A percentile compares a stretch with the other conserved stretches of the same genome.
phyloP scores from a whole-genome alignment of 2,329 filamentous ascomycete species.

The Exophiala spinifera region DNA sequence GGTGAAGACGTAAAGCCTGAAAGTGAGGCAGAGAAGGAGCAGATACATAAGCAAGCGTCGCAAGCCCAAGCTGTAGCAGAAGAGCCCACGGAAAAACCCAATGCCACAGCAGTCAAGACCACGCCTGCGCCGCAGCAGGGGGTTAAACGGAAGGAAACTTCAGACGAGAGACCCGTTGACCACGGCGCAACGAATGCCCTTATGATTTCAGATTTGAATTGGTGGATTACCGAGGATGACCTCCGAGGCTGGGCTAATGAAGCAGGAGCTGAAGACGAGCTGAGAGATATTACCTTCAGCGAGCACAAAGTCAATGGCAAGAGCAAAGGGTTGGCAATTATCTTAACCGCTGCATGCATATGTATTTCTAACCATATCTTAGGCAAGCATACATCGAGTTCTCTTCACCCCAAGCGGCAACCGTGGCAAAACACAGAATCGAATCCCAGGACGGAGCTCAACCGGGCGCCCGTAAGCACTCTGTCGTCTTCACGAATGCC shows the following conservation, averaged over 20 bases:
- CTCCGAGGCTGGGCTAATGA: slow-evolving; percentile 80
- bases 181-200: slow-evolving; percentile 66
- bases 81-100: neutral
- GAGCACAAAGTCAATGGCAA: slow-evolving; percentile 99
- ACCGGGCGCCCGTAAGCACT: slow-evolving; percentile 62
- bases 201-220: slow-evolving; percentile 84
- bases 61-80: neutral
- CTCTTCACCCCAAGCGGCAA: slow-evolving; percentile 75
- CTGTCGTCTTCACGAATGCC: slow-evolving; percentile 71
- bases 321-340: slow-evolving; percentile 77
- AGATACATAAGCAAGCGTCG: neutral
- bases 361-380: slow-evolving; percentile 7
- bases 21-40: slow-evolving; percentile 4
- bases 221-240: slow-evolving; percentile 97
- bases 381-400: slow-evolving; percentile 84
- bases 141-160: slow-evolving; percentile 60
- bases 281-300: slow-evolving; percentile 92
- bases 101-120: slow-evolving; percentile 24
- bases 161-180: slow-evolving; percentile 55
- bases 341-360: neutral
- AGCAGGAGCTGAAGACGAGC: slow-evolving; percentile 75
- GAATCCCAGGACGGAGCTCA: slow-evolving; percentile 60
- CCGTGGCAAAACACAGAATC: slow-evolving; percentile 77
- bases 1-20: slow-evolving; percentile 3
- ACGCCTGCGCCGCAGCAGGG: slow-evolving; percentile 50